Percentiles rank a stretch among this genome's conserved stretches.
These are phyloP conservation scores for Leccinum longicurvipes DNA, from an alignment of 768 basidiomycete genomes.

Conservation along the genomic window DNA sequence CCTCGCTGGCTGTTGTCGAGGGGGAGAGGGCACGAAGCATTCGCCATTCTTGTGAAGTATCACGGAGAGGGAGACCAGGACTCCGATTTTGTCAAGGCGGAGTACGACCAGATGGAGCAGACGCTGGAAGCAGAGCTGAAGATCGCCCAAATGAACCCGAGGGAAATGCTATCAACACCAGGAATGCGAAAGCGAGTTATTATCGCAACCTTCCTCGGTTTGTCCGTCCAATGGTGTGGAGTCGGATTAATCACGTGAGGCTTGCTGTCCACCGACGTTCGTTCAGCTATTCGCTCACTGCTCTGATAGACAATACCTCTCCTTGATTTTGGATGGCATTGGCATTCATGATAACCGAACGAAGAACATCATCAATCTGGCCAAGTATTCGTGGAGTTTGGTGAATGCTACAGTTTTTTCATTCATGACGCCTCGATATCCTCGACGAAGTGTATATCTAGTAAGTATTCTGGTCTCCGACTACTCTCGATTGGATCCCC, in stretches of 20 bases:
- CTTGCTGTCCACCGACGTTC: no score
- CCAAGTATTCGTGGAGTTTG: constrained; percentile 3
- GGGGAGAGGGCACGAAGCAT: no score
- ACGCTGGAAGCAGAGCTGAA: constrained; percentile 39
- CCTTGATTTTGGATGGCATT: constrained; percentile 12
- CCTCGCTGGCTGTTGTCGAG: no score
- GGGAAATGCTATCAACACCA: not conserved
- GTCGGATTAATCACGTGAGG: constrained; percentile 9
- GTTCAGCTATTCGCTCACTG: not conserved
- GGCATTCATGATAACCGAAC: constrained; percentile 14
- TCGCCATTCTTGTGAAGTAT: no score
- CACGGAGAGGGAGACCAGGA: constrained; percentile 31
- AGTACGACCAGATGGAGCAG: constrained; percentile 53
- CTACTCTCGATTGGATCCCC: not conserved
- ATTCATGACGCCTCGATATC: not conserved
- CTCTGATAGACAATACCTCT: constrained; percentile 4
- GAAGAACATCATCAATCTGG: constrained; percentile 15
- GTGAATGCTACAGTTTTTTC: constrained; percentile 1
- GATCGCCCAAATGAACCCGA: not conserved
- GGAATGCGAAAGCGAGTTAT: constrained; percentile 16
- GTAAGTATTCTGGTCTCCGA: no score
- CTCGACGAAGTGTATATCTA: no score
- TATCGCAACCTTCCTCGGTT: constrained; percentile 7
- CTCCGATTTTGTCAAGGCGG: constrained; percentile 55
- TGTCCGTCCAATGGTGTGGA: constrained; percentile 13